A percentile compares a stretch with the other conserved stretches of the same genome.
Conservation (phyloP, 345 rosid genomes). For the Murraya koenigii region DNA sequence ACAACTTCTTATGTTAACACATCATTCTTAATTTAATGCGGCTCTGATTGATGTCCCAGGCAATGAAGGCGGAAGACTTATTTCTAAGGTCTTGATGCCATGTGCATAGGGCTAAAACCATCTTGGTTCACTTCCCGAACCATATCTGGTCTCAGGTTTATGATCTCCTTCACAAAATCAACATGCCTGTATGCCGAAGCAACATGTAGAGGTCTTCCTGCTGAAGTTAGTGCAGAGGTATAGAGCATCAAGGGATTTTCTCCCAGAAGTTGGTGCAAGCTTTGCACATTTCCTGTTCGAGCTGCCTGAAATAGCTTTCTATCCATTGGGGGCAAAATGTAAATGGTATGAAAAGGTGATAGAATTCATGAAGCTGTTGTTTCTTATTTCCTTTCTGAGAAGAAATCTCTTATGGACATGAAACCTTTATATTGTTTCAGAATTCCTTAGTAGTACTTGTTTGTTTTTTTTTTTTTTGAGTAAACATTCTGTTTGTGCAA, state of each 20-base stretch:
- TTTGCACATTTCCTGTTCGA: slow-evolving; percentile 16
- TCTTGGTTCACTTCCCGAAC: slow-evolving; percentile 34
- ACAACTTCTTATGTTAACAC: slow-evolving; percentile 30
- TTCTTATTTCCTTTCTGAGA: too few relatives aligned
- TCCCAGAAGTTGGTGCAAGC: slow-evolving; percentile 13
- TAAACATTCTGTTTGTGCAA: too few relatives aligned
- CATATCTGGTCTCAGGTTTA: slow-evolving; percentile 27
- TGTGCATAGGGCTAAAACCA: slow-evolving; percentile 41
- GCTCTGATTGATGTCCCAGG: too few relatives aligned
- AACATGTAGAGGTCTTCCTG: slow-evolving; percentile 26
- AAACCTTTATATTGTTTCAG: too few relatives aligned
- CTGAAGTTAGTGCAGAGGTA: neutral
- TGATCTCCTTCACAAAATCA: slow-evolving; percentile 27
- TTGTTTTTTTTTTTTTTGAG: too few relatives aligned
- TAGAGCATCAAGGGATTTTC: slow-evolving; percentile 27
- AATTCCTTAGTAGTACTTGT: too few relatives aligned
- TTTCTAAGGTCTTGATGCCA: slow-evolving; percentile 25
- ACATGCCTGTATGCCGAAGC: slow-evolving; percentile 30
- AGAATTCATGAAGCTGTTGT: too few relatives aligned
- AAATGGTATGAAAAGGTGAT: too few relatives aligned
- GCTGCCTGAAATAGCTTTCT: slow-evolving; percentile 22
- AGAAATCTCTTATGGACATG: too few relatives aligned
- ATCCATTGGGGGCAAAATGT: too few relatives aligned
- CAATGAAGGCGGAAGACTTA: neutral
- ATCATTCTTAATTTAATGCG: slow-evolving; percentile 26